These are phyloP conservation scores for Termitomyces sp. DNA, from an alignment of 768 basidiomycete species.

Conservation along the genomic window DNA sequence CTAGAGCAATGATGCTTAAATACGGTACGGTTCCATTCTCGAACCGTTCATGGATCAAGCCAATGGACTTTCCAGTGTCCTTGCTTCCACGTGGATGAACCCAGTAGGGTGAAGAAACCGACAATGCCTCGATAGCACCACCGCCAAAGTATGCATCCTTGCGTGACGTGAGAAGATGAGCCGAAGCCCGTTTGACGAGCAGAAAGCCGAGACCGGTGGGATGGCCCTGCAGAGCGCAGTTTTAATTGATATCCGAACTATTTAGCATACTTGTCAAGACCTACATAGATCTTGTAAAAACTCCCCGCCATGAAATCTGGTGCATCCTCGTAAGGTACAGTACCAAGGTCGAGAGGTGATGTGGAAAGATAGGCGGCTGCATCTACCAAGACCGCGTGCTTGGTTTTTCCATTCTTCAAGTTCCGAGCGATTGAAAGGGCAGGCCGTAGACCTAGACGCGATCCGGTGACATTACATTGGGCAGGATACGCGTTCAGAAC, in stretches of 20 bases:
- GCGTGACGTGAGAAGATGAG: conserved; percentile 4
- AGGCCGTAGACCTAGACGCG: conserved; percentile 14
- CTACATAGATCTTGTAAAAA: conserved; percentile 15
- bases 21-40: conserved; percentile 13
- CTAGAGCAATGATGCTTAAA: conserved; percentile 8
- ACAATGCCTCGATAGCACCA: conserved; percentile 10
- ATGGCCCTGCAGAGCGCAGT: conserved; percentile 3
- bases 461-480: conserved; percentile 15
- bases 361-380: conserved; percentile 16
- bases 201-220: conserved; percentile 14
- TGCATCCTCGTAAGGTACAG: conserved; percentile 6
- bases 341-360: conserved; percentile 10
- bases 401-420: not conserved
- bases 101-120: conserved; percentile 13
- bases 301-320: conserved; percentile 13
- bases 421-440: not conserved
- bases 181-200: conserved; percentile 13
- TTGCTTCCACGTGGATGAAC: conserved; percentile 10
- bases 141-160: conserved; percentile 9
- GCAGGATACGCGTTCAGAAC: conserved; percentile 13
- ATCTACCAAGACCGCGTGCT: conserved; percentile 10
- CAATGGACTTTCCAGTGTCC: not conserved
- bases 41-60: conserved; percentile 7
- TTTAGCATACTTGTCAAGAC: not conserved
- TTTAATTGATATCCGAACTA: not conserved